Conservation (phyloP, 1,284 basidiomycete species). For the Melanopsichium pennsylvanicum region DNA sequence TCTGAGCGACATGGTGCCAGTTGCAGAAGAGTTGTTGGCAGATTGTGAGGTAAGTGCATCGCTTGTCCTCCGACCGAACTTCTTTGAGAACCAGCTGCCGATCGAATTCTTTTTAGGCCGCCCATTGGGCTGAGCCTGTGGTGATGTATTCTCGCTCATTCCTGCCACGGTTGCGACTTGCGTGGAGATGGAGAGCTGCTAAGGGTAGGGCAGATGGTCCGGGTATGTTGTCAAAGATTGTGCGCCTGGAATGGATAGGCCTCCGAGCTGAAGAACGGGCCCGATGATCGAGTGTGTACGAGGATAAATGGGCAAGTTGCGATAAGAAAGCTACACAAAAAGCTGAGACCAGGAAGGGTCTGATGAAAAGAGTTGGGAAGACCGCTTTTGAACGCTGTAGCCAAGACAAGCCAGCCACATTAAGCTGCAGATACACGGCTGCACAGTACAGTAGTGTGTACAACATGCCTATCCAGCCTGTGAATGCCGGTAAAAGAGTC, state of each 20-base stretch:
- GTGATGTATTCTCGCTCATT: slow-evolving; percentile 11
- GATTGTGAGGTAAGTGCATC: slow-evolving; percentile 10
- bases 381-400: neutral
- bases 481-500: too few species aligned
- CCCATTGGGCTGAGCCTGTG: slow-evolving; percentile 8
- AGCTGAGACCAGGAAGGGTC: neutral
- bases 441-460: too few species aligned
- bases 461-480: too few species aligned
- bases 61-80: slow-evolving; percentile 42
- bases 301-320: neutral
- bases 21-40: slow-evolving; percentile 1
- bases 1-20: slow-evolving; percentile 6
- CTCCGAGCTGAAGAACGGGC: too few species aligned
- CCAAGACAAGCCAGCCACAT: neutral
- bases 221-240: too few species aligned
- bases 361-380: neutral
- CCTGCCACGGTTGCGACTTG: neutral
- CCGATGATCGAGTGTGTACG: neutral
- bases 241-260: too few species aligned
- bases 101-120: slow-evolving; percentile 44
- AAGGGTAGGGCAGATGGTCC: neutral
- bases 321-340: too few species aligned
- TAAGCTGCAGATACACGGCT: too few species aligned
- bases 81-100: slow-evolving; percentile 52
- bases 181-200: neutral